Conservation (phyloP, 352 stramenopile genomes). For the Phytophthora uliginosa region DNA sequence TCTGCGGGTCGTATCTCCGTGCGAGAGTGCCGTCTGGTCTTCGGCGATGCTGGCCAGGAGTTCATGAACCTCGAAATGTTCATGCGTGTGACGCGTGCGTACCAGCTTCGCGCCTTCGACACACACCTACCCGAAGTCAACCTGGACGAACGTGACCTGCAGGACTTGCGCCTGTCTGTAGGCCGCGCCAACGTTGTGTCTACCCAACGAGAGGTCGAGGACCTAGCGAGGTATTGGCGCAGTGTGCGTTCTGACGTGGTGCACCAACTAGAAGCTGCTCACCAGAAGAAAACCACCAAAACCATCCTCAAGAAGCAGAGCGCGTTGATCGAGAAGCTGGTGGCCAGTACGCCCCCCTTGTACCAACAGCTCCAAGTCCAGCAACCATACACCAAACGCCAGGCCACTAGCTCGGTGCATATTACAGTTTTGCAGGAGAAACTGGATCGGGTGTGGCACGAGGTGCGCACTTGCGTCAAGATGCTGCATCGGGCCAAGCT, state of each 20-base stretch:
- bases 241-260: slow-evolving; percentile 59
- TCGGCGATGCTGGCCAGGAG: slow-evolving; percentile 68
- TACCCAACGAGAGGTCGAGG: slow-evolving; percentile 65
- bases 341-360: slow-evolving; percentile 34
- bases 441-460: slow-evolving; percentile 56
- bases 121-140: slow-evolving; percentile 55
- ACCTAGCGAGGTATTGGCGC: slow-evolving; percentile 71
- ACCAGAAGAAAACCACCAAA: slow-evolving; percentile 78
- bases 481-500: slow-evolving; percentile 73
- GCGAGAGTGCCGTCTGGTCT: slow-evolving; percentile 74
- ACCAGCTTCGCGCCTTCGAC: slow-evolving; percentile 71
- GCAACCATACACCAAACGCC: slow-evolving; percentile 23
- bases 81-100: slow-evolving; percentile 61
- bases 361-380: slow-evolving; percentile 26
- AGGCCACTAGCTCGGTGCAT: slow-evolving; percentile 26
- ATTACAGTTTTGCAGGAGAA: slow-evolving; percentile 33
- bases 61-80: slow-evolving; percentile 69
- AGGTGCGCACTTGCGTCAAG: slow-evolving; percentile 71
- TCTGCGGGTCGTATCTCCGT: slow-evolving; percentile 54
- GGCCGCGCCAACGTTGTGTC: slow-evolving; percentile 71
- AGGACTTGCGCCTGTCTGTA: slow-evolving; percentile 56
- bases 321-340: slow-evolving; percentile 62
- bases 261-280: slow-evolving; percentile 60
- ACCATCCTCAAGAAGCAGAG: slow-evolving; percentile 64
- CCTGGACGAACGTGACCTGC: slow-evolving; percentile 58